Percentiles rank a stretch among this genome's conserved stretches.
Conservation (phyloP, 805 yeast species). For the Candida schatavii region DNA sequence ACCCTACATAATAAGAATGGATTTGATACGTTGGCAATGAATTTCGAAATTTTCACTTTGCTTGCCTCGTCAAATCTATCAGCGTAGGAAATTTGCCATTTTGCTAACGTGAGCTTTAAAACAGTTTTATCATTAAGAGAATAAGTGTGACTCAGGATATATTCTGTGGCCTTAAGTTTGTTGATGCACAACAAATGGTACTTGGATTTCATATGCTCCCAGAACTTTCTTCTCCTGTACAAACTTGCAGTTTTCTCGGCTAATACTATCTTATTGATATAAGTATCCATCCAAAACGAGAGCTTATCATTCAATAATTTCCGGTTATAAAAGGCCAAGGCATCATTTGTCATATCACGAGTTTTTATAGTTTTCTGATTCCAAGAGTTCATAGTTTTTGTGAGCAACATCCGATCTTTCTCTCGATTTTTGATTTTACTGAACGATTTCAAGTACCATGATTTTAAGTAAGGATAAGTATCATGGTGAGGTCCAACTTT, state of each 20-base stretch:
- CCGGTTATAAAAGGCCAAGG: neutral
- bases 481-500: too few species aligned
- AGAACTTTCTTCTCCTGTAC: neutral
- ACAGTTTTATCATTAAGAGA: neutral
- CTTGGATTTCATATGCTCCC: neutral
- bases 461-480: neutral
- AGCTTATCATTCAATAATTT: neutral
- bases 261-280: neutral
- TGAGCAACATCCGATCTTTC: neutral
- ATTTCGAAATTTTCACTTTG: constrained; percentile 14
- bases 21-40: constrained; percentile 13
- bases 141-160: neutral
- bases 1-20: constrained; percentile 11
- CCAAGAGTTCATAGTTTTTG: neutral
- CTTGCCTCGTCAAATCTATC: constrained; percentile 19
- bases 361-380: neutral
- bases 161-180: neutral
- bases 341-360: neutral
- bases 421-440: neutral
- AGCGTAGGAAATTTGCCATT: constrained; percentile 24
- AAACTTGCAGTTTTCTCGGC: neutral
- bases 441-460: neutral
- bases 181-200: neutral
- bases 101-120: constrained; percentile 6
- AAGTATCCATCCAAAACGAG: neutral